phyloP scores from a whole-genome alignment of 768 basidiomycete species.

The Mycena leptocephala region DNA sequence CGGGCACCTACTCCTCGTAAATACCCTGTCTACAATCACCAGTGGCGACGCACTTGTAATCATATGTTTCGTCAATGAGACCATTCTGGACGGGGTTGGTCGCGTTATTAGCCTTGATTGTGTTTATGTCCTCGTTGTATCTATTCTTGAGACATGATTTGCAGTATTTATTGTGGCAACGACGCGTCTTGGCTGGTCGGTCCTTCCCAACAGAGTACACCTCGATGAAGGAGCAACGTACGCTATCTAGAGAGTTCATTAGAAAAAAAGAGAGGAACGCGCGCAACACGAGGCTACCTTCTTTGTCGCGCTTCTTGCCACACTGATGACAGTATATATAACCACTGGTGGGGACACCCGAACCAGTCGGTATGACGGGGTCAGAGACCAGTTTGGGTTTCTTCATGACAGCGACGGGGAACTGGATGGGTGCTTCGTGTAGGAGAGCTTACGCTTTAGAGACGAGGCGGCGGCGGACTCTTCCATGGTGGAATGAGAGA shows the following conservation, averaged over 20 bases:
- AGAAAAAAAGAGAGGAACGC: constrained; percentile 1
- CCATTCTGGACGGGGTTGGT: constrained; percentile 26
- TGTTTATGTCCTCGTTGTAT: constrained; percentile 70
- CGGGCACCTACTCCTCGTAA: constrained; percentile 70
- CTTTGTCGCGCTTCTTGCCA: constrained; percentile 69
- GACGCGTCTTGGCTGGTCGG: constrained; percentile 49
- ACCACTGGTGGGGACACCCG: constrained; percentile 38
- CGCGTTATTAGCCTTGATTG: constrained; percentile 51
- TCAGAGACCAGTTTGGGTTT: constrained; percentile 37
- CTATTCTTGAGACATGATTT: constrained; percentile 77
- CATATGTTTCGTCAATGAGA: constrained; percentile 53
- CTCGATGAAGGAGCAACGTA: constrained; percentile 56
- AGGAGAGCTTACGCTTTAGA: constrained; percentile 68
- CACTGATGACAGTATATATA: constrained; percentile 83
- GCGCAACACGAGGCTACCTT: constrained; percentile 42
- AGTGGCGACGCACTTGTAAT: constrained; percentile 65
- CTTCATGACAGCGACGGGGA: constrained; percentile 31
- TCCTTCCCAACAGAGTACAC: constrained; percentile 35
- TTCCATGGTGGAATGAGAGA: constrained; percentile 44
- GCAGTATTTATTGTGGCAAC: constrained; percentile 77
- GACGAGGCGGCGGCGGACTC: constrained; percentile 41
- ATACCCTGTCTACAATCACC: background rate
- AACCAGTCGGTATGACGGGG: constrained; percentile 31
- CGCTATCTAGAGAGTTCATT: constrained; percentile 41
- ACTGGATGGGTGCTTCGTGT: constrained; percentile 50